Percentiles rank a stretch among this genome's conserved stretches.
phyloP scores from a whole-genome alignment of 2,329 filamentous ascomycete species.

The Alternaria brassicicola region DNA sequence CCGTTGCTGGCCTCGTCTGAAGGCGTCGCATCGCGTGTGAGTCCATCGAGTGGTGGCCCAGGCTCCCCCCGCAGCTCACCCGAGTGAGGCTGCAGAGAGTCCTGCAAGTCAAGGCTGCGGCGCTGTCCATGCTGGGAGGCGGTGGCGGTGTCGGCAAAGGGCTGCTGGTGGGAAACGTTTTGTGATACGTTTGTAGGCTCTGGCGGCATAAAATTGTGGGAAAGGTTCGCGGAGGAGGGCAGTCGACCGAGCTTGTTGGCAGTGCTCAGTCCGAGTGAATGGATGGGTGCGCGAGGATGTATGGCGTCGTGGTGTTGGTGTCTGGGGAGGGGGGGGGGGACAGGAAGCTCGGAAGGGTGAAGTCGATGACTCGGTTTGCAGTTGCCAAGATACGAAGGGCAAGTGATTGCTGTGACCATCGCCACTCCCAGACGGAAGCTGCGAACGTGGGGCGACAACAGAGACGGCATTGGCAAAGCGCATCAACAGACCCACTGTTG shows the following conservation, averaged over 20 bases:
- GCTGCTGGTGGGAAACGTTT: constrained; percentile 51
- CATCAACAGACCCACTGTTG: constrained; percentile 4
- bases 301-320: constrained; percentile 21
- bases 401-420: constrained; percentile 19
- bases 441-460: constrained; percentile 19
- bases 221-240: constrained; percentile 36
- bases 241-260: constrained; percentile 62
- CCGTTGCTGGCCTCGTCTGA: constrained; percentile 17
- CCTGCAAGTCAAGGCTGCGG: constrained; percentile 54
- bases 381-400: constrained; percentile 17
- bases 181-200: constrained; percentile 60
- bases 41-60: constrained; percentile 23
- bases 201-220: constrained; percentile 69
- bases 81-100: constrained; percentile 49
- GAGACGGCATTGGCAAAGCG: constrained; percentile 2
- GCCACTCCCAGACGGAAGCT: constrained; percentile 13
- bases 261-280: constrained; percentile 44
- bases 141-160: constrained; percentile 44
- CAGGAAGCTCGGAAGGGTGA: constrained; percentile 8
- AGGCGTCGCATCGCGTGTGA: constrained; percentile 31
- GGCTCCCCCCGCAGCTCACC: constrained; percentile 43
- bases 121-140: constrained; percentile 65
- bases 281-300: constrained; percentile 27
- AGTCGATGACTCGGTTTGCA: constrained; percentile 16
- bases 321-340: background rate